Base-by-base conservation (phyloP, 371 early-diverging fungal genomes). In the Blakeslea trispora region DNA sequence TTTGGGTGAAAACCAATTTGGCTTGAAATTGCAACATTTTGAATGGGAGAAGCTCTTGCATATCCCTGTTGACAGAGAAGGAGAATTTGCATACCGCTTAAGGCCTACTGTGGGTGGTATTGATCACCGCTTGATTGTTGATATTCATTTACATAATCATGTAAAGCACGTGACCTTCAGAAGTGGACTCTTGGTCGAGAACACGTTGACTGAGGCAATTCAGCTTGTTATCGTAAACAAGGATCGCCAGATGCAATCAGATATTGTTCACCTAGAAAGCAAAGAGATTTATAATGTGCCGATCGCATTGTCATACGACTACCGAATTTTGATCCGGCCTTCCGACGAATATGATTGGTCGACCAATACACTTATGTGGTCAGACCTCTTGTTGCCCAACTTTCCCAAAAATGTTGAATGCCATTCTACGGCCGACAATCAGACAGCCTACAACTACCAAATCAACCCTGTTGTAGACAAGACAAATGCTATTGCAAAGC, bases 101-200 rank as follows among this genome's bases (percentile, higher is more conserved):
- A 56, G 71, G 13, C 92, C 91, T 2, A 72, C 79, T 1, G 45
- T 86, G 17, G 77, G 89, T 40, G 81, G 72, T 21, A 76, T 91
- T 4, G 45, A 66, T 15, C 88, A 94, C 61, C 82, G 86, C 0
- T 58, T 95, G 8, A 83, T 90, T 1, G 86, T 90, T 17, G 90
- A 92, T 22, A 91, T 95, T 50, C 66, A 67, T 47, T 67, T 93
- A 34, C 74, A 81, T 44, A 74, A 88, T 43, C 84, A 89, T 46
- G 77, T 92, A 53, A 94, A 94, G 68, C 68, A 78, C 32, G 92
- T 94, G 6, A 89, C 86, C 0, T 85, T 94, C 61, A 83, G 90
- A 35, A 89, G 91, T 32, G 77, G 89, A 1, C 70, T 91, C 6
- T 72, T 80, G 0, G 49, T 92, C 0, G 72, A 77, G 32, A 94